These are phyloP conservation scores for Suillus placidus DNA, from an alignment of 768 basidiomycete genomes.

Conservation along the genomic window DNA sequence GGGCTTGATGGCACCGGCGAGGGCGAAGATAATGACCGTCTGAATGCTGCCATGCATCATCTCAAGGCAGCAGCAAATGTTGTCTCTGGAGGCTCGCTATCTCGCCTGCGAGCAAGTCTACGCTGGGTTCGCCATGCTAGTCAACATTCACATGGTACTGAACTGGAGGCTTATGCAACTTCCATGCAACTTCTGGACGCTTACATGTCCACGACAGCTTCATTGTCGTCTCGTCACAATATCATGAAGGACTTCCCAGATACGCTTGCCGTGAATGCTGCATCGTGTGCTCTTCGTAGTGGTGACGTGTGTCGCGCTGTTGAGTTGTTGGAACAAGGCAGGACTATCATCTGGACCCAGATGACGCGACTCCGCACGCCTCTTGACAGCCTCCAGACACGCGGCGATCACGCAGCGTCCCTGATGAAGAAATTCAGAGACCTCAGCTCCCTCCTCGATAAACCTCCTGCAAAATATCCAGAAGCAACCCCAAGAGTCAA, in stretches of 20 bases:
- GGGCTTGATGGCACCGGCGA: no score
- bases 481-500: no score
- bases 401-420: neutral
- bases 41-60: conserved; percentile 3
- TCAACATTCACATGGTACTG: conserved; percentile 2
- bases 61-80: neutral
- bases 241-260: neutral
- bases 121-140: conserved; percentile 2
- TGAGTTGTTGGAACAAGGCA: no score
- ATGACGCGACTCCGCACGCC: conserved; percentile 27
- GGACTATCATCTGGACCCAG: conserved; percentile 27
- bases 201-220: conserved; percentile 1
- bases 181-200: conserved; percentile 6
- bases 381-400: conserved; percentile 23
- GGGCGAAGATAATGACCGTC: no score
- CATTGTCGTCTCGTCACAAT: conserved; percentile 4
- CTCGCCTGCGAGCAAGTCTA: neutral
- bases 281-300: neutral
- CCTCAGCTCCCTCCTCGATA: conserved; percentile 15
- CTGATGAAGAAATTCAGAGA: conserved; percentile 15
- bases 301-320: no score
- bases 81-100: neutral
- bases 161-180: conserved; percentile 3
- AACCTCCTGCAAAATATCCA: neutral
- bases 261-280: conserved; percentile 6